These are phyloP conservation scores for Eragrostis nindensis DNA, from an alignment of 176 grass and related monocot species.

Conservation along the genomic window DNA sequence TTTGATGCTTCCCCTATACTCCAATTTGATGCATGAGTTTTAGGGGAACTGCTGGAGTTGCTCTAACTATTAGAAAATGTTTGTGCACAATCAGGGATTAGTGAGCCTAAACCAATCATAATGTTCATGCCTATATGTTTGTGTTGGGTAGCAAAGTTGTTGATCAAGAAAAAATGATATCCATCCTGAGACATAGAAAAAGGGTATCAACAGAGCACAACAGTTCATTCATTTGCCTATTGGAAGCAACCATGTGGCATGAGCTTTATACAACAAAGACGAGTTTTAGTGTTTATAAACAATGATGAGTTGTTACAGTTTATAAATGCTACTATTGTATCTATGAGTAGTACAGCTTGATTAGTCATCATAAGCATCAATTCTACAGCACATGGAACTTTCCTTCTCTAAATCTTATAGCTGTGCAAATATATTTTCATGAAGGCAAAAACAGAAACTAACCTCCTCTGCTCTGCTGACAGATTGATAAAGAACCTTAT, in stretches of 20 bases:
- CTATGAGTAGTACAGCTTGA: background rate
- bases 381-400: background rate
- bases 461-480: background rate
- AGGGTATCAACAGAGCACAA: background rate
- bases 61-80: background rate
- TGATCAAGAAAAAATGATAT: background rate
- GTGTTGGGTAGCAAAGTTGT: background rate
- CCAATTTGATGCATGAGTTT: no score
- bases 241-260: no score
- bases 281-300: no score
- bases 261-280: background rate
- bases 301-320: background rate
- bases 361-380: background rate
- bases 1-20: no score
- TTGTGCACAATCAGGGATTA: no score
- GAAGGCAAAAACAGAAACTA: background rate
- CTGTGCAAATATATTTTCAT: background rate
- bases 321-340: background rate
- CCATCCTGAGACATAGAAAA: background rate
- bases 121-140: no score
- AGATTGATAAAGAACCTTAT: background rate
- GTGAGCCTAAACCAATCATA: background rate
- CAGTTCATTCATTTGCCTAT: no score
- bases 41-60: no score
- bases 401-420: background rate